Conservation (phyloP, 139 green algal species). For the Ostreobium quekettii region DNA sequence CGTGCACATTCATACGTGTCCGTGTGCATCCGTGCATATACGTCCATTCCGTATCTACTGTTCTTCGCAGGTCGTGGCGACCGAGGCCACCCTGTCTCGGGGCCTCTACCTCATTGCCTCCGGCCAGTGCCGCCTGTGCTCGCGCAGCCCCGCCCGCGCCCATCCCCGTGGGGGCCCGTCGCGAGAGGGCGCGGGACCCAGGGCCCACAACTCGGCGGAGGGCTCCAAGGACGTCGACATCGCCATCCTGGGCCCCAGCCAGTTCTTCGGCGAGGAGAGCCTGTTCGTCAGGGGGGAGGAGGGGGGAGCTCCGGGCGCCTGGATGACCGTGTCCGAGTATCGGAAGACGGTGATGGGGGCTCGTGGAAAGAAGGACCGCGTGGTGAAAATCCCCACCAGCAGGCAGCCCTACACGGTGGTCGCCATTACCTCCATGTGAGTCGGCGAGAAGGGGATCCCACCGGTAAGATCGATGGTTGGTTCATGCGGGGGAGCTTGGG, state of each 20-base stretch:
- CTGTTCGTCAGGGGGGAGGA: background rate
- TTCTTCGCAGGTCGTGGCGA: background rate
- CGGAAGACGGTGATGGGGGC: background rate
- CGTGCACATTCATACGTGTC: too few species aligned
- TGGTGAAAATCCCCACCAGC: background rate
- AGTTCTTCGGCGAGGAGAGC: background rate
- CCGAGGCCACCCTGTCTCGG: background rate
- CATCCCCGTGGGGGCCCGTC: background rate
- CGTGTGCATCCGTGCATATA: too few species aligned
- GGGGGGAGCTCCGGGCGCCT: background rate
- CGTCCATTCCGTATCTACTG: too few species aligned
- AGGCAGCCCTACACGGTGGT: background rate
- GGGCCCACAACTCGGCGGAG: too few species aligned
- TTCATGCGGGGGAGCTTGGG: too few species aligned
- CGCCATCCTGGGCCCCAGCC: background rate
- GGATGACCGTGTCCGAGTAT: background rate
- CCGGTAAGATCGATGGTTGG: too few species aligned
- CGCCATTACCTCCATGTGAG: background rate
- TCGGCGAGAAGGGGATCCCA: too few species aligned
- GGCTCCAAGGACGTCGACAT: too few species aligned
- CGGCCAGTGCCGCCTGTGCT: background rate
- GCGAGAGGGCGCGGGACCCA: background rate
- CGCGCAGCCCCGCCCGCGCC: background rate
- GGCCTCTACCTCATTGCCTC: slow-evolving; percentile 1
- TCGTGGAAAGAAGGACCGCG: background rate